Evolutionary conservation across 257 asterid species (phyloP), one percentile per base, ranked within the genome.

Genomic region (Cordia subcordata): DNA sequence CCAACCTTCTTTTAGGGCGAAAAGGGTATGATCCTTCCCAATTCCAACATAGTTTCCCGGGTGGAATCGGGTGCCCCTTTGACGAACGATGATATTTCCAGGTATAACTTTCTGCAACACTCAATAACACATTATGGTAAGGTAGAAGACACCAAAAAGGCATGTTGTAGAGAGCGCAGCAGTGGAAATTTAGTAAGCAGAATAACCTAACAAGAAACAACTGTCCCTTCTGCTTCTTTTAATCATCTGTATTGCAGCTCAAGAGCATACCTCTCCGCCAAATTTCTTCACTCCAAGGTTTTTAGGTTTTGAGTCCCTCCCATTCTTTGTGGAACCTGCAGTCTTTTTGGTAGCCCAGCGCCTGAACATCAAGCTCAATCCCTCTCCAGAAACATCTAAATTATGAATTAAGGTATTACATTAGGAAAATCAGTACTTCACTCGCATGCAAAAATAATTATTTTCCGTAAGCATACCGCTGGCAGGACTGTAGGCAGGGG

Each of bases 321-420:
- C 98, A 65, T 91, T 85, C 84, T 88, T 91, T 13, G 98, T 82
- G 59, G 96, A 88, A 60, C 98, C 96, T 40, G 92, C 92, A 38
- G 95, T 80, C 74, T 88, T 91, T 50, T 91, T 91, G 59, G 92
- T 80, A 33, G 98, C 98, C 98, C 95, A 91, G 23, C 98, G 84
- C 76, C 82, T 79, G 77, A 88, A 76, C 21, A 84, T 72, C 74
- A 91, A 69, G 79, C 90, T 79, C 55, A 91, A 65, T 52, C 98
- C 96, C 53, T 74, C 95, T 60, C 90, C 81, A 64, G 95, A 83
- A 60, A 67, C 90, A 67, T 82, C 95, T 85, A 59, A 8, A 66
- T 9, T 35, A 56, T 55, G 23, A 9, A 55, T 50, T 4, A 6
- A 27, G 35, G 39, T 51, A 27, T 47, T 32, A 40, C 20, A 15